Evolutionary conservation across 176 grass and related monocot species (phyloP).

Genomic region (Oryza longistaminata): DNA sequence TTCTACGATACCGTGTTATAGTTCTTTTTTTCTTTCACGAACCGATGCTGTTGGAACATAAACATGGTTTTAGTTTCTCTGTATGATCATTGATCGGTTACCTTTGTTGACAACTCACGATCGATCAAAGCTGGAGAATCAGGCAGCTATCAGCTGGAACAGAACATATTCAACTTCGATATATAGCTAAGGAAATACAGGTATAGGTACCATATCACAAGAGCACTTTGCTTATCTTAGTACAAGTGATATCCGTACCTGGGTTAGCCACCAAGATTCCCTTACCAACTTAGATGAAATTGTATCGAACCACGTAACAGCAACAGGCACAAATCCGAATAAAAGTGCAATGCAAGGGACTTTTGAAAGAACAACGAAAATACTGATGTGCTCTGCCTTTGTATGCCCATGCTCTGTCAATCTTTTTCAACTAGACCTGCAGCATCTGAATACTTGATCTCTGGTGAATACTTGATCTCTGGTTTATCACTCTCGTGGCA

Average conservation of each 20-base stretch:
- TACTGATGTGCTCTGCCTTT: not conserved
- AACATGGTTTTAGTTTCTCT: slow-evolving; percentile 30
- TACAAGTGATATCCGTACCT: slow-evolving; percentile 14
- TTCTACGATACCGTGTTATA: not conserved
- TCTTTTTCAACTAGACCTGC: slow-evolving; percentile 6
- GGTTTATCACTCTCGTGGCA: not conserved
- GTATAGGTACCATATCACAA: slow-evolving; percentile 33
- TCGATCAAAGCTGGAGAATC: slow-evolving; percentile 32
- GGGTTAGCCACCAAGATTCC: slow-evolving; percentile 13
- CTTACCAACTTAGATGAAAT: slow-evolving; percentile 25
- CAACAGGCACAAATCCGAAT: slow-evolving; percentile 24
- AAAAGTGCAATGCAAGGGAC: not conserved
- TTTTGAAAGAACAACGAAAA: slow-evolving; percentile 38
- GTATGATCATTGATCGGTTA: slow-evolving; percentile 19
- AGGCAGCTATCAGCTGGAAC: slow-evolving; percentile 23
- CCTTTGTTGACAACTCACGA: slow-evolving; percentile 41
- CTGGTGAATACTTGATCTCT: not conserved
- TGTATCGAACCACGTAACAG: slow-evolving; percentile 28
- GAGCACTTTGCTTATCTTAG: slow-evolving; percentile 29
- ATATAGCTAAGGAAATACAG: not conserved
- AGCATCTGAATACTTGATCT: not conserved
- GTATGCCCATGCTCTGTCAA: slow-evolving; percentile 5
- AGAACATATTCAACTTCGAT: slow-evolving; percentile 47
- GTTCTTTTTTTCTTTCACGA: not conserved
- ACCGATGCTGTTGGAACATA: slow-evolving; percentile 46